These are phyloP conservation scores for Cladorrhinum sp. DNA, from an alignment of 2,329 filamentous ascomycete genomes.

Conservation along the genomic window DNA sequence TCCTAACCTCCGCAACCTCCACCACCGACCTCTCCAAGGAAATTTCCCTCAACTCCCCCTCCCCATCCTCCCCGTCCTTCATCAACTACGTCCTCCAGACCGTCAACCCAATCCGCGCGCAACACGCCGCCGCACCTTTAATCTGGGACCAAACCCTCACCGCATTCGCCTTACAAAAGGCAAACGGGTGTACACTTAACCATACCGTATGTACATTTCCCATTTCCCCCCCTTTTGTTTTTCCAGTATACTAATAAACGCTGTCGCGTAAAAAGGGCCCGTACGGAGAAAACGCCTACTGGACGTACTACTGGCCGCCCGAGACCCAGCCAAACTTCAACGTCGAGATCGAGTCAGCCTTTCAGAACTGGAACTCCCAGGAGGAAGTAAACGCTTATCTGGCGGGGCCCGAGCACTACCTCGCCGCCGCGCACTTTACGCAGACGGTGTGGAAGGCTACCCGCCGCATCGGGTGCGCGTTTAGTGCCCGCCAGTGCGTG, in stretches of 20 bases:
- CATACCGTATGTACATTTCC: neutral
- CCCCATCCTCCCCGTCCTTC: conserved; percentile 21
- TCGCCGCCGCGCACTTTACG: conserved; percentile 14
- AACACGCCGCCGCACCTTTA: conserved; percentile 1
- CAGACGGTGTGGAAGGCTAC: conserved; percentile 23
- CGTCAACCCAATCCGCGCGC: conserved; percentile 18
- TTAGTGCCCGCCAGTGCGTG: conserved; percentile 14
- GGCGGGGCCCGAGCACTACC: conserved; percentile 1
- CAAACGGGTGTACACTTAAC: conserved; percentile 7
- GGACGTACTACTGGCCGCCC: conserved; percentile 7
- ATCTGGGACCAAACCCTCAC: conserved; percentile 9
- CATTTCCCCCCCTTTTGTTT: neutral
- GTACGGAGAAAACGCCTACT: conserved; percentile 23
- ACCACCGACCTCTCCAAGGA: neutral
- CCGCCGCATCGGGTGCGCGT: conserved; percentile 18
- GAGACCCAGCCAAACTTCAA: conserved; percentile 11
- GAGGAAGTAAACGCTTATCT: conserved; percentile 16
- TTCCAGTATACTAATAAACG: neutral
- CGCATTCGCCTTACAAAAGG: neutral
- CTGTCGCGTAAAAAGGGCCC: conserved; percentile 15
- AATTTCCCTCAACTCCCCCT: conserved; percentile 14
- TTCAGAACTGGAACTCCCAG: conserved; percentile 12
- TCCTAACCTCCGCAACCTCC: neutral
- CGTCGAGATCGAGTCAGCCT: conserved; percentile 4
- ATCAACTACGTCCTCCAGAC: conserved; percentile 25